Conservation (phyloP, 345 rosid genomes). For the Salix purpurea region DNA sequence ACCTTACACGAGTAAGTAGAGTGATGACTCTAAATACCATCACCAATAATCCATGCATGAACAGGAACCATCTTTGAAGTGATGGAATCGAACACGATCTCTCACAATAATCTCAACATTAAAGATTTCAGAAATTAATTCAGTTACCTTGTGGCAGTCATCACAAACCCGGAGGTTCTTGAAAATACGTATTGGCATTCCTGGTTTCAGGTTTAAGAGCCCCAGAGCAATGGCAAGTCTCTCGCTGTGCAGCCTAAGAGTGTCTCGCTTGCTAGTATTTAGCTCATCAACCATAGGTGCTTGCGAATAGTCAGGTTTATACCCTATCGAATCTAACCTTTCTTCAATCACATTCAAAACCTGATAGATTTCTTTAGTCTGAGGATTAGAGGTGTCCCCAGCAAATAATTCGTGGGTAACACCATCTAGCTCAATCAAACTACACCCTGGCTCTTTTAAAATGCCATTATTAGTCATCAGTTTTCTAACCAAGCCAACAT, state of each 20-base stretch:
- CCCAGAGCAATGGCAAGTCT: conserved; percentile 81
- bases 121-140: conserved; percentile 55
- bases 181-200: conserved; percentile 56
- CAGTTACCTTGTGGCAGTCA: conserved; percentile 70
- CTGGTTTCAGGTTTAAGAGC: conserved; percentile 54
- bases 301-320: conserved; percentile 35
- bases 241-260: conserved; percentile 67
- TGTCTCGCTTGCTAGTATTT: conserved; percentile 38
- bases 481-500: conserved; percentile 64
- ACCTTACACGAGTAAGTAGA: neutral
- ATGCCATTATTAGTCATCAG: conserved; percentile 65
- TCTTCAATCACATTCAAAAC: conserved; percentile 53
- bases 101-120: conserved; percentile 65
- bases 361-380: conserved; percentile 49
- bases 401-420: conserved; percentile 69
- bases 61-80: conserved; percentile 64
- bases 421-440: conserved; percentile 69
- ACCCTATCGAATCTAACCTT: conserved; percentile 39
- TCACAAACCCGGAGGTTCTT: conserved; percentile 77
- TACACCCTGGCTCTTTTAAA: conserved; percentile 79
- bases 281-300: conserved; percentile 41
- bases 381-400: conserved; percentile 76
- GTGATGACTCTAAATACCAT: neutral
- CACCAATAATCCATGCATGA: conserved; percentile 81
- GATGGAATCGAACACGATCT: conserved; percentile 74